Percentiles rank a stretch among this genome's conserved stretches.
Evolutionary conservation across 2,329 filamentous ascomycete species (phyloP).

Genomic region (Aspergillus tamarii): DNA sequence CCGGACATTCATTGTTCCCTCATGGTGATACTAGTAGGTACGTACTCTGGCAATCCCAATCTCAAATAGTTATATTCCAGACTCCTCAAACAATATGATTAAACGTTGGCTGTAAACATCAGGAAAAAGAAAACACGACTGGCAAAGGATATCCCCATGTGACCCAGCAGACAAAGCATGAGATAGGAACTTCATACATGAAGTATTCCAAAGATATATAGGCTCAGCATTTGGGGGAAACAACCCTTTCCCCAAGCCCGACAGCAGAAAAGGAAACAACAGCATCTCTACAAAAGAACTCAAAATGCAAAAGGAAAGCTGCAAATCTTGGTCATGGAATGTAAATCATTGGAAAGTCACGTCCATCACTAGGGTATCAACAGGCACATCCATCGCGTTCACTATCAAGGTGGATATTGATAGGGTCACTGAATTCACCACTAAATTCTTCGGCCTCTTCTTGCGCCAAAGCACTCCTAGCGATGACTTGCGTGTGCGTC

Average conservation of each 20-base stretch:
- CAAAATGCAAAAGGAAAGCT: conserved; percentile 17
- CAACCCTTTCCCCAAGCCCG: conserved; percentile 14
- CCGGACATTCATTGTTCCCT: neutral
- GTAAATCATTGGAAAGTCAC: conserved; percentile 29
- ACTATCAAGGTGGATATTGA: conserved; percentile 96
- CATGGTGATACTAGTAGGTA: neutral
- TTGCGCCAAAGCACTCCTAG: conserved; percentile 90
- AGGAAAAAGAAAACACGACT: conserved; percentile 14
- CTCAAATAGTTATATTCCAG: conserved; percentile 24
- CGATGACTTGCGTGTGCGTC: conserved; percentile 70
- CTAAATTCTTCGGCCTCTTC: conserved; percentile 98
- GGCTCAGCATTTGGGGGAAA: conserved; percentile 14
- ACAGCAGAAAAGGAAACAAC: neutral
- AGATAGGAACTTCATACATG: conserved; percentile 19
- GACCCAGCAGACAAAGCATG: conserved; percentile 18
- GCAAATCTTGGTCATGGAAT: conserved; percentile 23
- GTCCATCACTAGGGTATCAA: conserved; percentile 53
- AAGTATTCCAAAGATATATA: conserved; percentile 22
- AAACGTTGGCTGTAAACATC: conserved; percentile 18
- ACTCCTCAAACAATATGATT: conserved; percentile 28
- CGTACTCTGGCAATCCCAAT: neutral
- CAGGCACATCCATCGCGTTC: conserved; percentile 92
- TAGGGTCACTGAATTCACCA: conserved; percentile 95
- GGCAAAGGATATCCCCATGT: conserved; percentile 20
- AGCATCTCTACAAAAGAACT: conserved; percentile 21